Conservation (phyloP, 495 filamentous ascomycete genomes). For the Hypoxylon fragiforme region DNA sequence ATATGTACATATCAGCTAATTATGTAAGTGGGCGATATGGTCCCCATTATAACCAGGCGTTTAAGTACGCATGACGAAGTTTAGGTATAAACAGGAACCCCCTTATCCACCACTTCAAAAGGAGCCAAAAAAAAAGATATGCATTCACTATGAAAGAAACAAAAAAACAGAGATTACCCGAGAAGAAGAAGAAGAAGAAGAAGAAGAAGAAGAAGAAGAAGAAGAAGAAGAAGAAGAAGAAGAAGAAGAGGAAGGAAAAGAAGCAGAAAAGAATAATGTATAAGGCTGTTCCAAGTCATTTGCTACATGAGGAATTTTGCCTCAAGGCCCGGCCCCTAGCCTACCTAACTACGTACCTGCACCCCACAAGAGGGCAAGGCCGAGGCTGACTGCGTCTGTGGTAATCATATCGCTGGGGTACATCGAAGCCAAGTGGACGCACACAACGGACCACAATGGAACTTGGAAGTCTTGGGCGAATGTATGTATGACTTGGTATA, state of each 20-base stretch:
- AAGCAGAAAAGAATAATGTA: not conserved
- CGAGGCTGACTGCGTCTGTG: conserved; percentile 33
- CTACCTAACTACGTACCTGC: conserved; percentile 30
- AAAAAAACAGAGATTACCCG: too few relatives aligned
- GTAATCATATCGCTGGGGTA: conserved; percentile 28
- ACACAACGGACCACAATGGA: conserved; percentile 9
- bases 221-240: too few relatives aligned
- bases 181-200: too few relatives aligned
- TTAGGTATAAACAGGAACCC: too few relatives aligned
- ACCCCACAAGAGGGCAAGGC: conserved; percentile 34
- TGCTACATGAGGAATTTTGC: too few relatives aligned
- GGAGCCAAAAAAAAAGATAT: not conserved
- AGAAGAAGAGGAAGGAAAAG: too few relatives aligned
- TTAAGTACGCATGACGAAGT: too few relatives aligned
- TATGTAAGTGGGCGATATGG: too few relatives aligned
- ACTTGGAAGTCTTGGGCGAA: conserved; percentile 17
- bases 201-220: too few relatives aligned
- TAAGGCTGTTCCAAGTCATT: conserved; percentile 12
- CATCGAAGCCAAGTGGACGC: conserved; percentile 2
- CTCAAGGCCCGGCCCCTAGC: not conserved
- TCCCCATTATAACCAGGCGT: too few relatives aligned
- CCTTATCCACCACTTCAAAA: too few relatives aligned
- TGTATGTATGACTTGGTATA: conserved; percentile 4
- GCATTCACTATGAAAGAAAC: not conserved
- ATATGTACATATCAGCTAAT: too few relatives aligned